Conservation (phyloP, 225 moss, liverwort and hornwort species). For the Sphagnum contortum region DNA sequence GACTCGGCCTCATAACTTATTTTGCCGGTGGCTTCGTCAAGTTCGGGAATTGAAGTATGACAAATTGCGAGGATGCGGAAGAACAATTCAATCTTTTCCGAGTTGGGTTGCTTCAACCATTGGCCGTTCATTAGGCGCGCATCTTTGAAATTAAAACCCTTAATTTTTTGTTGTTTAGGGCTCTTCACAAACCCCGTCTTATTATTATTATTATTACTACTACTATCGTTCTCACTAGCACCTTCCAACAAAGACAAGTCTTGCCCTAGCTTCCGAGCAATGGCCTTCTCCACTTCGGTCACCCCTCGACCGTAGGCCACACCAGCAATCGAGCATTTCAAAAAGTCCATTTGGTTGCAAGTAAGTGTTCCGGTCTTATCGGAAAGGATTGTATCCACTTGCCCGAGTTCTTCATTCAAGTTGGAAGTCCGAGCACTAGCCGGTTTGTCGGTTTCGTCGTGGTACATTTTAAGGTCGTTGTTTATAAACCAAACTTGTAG, state of each 20-base stretch:
- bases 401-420: conserved; percentile 63
- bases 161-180: conserved; percentile 38
- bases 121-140: conserved; percentile 35
- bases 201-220: conserved; percentile 3
- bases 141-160: conserved; percentile 54
- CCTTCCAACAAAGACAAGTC: conserved; percentile 67
- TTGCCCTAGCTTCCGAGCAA: conserved; percentile 72
- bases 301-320: conserved; percentile 45
- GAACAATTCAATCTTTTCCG: conserved; percentile 58
- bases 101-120: conserved; percentile 39
- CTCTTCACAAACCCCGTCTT: conserved; percentile 10
- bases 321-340: conserved; percentile 69
- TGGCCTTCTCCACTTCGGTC: conserved; percentile 60
- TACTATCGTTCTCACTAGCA: conserved; percentile 10
- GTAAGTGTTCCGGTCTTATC: conserved; percentile 69
- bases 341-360: conserved; percentile 67
- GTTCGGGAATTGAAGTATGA: conserved; percentile 57
- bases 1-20: conserved; percentile 55
- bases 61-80: conserved; percentile 54
- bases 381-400: conserved; percentile 57
- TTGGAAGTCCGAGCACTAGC: conserved; percentile 60
- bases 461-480: conserved; percentile 52
- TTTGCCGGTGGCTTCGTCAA: conserved; percentile 33
- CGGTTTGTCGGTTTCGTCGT: conserved; percentile 45
- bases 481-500: conserved; percentile 77